Evolutionary conservation across 176 grass and related monocot genomes (phyloP).

Genomic region (Musa itinerans): DNA sequence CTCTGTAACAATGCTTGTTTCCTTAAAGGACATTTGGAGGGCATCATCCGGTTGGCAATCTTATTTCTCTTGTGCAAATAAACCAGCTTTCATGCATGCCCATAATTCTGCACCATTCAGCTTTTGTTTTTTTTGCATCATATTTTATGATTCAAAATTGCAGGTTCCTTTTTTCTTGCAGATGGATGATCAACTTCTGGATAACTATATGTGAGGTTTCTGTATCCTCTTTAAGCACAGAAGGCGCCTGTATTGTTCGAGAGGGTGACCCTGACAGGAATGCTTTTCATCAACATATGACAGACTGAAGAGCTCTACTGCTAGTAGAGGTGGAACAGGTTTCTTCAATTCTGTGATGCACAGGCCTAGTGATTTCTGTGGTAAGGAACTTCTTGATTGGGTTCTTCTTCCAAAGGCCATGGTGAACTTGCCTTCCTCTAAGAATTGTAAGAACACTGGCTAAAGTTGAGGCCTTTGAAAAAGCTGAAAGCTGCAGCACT

Average conservation of each 20-base stretch:
- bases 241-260: conserved; percentile 5
- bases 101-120: no score
- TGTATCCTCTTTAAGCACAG: conserved; percentile 4
- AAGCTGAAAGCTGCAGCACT: conserved; percentile 7
- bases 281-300: conserved; percentile 14
- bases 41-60: no score
- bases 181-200: conserved; percentile 15
- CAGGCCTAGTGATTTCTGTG: conserved; percentile 3
- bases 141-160: background rate
- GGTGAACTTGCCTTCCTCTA: conserved; percentile 6
- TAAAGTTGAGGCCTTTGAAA: conserved; percentile 8
- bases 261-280: conserved; percentile 10
- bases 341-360: conserved; percentile 9
- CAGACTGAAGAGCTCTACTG: conserved; percentile 8
- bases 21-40: no score
- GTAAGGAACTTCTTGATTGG: conserved; percentile 10
- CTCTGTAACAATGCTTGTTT: no score
- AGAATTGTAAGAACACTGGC: conserved; percentile 7
- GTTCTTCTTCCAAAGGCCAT: background rate
- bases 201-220: conserved; percentile 8
- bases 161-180: conserved; percentile 14
- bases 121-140: no score
- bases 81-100: no score
- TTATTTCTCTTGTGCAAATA: no score
- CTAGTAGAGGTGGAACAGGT: background rate